A percentile compares a stretch with the other conserved stretches of the same genome.
These are phyloP conservation scores for Isoetes taiwanensis DNA, from an alignment of 75 land plant species.

Conservation along the genomic window DNA sequence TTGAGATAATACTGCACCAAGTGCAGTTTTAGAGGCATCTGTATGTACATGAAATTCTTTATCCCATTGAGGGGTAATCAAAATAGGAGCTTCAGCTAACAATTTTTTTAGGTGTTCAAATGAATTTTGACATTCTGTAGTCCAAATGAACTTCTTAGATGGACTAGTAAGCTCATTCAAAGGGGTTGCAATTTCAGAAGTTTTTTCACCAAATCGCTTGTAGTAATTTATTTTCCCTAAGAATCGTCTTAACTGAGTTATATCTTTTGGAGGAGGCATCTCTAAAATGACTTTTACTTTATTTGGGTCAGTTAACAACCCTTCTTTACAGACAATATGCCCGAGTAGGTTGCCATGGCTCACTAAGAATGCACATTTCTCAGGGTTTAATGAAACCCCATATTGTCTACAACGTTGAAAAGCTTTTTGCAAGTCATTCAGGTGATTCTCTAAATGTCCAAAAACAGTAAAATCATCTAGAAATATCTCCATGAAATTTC, in stretches of 20 bases:
- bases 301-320: slow-evolving; percentile 1
- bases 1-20: slow-evolving; percentile 6
- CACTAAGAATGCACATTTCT: not conserved
- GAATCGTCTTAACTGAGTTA: slow-evolving; percentile 1
- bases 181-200: not conserved
- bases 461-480: too few relatives aligned
- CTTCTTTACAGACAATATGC: not conserved
- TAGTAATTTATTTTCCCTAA: slow-evolving; percentile 17
- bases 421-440: too few relatives aligned
- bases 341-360: slow-evolving; percentile 8
- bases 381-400: not conserved
- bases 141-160: not conserved
- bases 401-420: not conserved
- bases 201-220: not conserved
- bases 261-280: not conserved
- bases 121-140: too few relatives aligned
- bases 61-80: too few relatives aligned
- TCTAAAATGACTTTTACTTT: slow-evolving; percentile 11
- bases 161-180: slow-evolving; percentile 12
- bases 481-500: too few relatives aligned
- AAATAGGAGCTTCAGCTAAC: too few relatives aligned
- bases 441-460: too few relatives aligned
- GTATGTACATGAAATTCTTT: too few relatives aligned
- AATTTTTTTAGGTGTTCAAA: too few relatives aligned
- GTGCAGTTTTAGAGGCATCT: too few relatives aligned